phyloP scores from a whole-genome alignment of 108 stramenopile species.

The Schizochytrium sp. region DNA sequence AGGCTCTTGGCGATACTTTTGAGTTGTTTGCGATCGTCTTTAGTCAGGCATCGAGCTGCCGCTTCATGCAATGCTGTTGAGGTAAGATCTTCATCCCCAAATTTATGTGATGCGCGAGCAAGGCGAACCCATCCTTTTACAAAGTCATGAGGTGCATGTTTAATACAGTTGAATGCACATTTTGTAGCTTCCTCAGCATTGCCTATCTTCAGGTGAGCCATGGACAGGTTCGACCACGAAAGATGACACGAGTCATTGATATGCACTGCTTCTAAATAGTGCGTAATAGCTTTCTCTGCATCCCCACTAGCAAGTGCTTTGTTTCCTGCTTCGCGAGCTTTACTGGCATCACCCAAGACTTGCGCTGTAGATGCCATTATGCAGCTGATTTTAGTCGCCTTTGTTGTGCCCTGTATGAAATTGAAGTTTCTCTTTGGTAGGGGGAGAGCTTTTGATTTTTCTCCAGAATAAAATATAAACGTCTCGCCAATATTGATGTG shows the following conservation, averaged over 20 bases:
- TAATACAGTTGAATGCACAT: not conserved
- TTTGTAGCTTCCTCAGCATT: not conserved
- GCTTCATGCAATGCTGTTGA: not conserved
- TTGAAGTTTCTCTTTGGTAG: too few relatives aligned
- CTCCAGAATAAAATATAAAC: too few relatives aligned
- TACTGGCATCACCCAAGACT: too few relatives aligned
- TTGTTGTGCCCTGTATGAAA: too few relatives aligned
- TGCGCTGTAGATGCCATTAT: too few relatives aligned
- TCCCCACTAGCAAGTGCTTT: not conserved
- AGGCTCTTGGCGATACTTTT: slow-evolving; percentile 21
- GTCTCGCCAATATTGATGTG: too few relatives aligned
- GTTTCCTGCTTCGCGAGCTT: not conserved
- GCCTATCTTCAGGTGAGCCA: slow-evolving; percentile 15
- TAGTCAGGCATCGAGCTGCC: not conserved
- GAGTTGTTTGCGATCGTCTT: not conserved
- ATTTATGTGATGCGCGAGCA: not conserved
- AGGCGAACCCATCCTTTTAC: slow-evolving; percentile 22
- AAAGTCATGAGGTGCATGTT: not conserved
- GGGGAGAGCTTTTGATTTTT: too few relatives aligned
- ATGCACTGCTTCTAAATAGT: not conserved
- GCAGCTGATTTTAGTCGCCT: too few relatives aligned
- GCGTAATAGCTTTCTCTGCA: not conserved
- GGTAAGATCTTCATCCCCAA: not conserved
- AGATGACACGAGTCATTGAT: not conserved
- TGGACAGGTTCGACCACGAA: slow-evolving; percentile 55